Evolutionary conservation across 2,329 filamentous ascomycete species (phyloP).

Genomic region (Ambrosiella beaveri): DNA sequence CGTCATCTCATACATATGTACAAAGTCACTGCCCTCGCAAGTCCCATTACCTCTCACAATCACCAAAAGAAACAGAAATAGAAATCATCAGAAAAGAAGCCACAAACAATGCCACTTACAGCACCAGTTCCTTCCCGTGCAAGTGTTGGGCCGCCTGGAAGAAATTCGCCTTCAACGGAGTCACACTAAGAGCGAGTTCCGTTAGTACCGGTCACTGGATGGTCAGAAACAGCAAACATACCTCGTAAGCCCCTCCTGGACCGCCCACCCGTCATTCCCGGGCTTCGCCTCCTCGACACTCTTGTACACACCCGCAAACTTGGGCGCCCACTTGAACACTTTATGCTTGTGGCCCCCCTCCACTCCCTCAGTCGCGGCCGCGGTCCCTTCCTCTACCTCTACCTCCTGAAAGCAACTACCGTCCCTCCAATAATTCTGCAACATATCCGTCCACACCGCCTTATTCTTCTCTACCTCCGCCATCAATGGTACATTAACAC

Average conservation of each 20-base stretch:
- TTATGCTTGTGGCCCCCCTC: slow-evolving; percentile 47
- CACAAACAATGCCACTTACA: slow-evolving; percentile 44
- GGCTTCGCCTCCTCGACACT: slow-evolving; percentile 65
- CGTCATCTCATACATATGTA: neutral
- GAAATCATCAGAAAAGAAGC: slow-evolving; percentile 12
- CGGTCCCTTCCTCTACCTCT: slow-evolving; percentile 46
- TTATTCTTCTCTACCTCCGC: slow-evolving; percentile 54
- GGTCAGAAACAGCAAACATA: slow-evolving; percentile 22
- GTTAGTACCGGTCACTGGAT: slow-evolving; percentile 4
- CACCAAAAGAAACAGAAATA: slow-evolving; percentile 4
- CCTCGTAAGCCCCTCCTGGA: slow-evolving; percentile 77
- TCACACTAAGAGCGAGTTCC: slow-evolving; percentile 42
- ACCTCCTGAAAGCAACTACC: slow-evolving; percentile 77
- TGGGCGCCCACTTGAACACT: slow-evolving; percentile 89
- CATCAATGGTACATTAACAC: slow-evolving; percentile 74
- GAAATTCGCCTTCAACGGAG: slow-evolving; percentile 83
- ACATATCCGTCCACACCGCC: slow-evolving; percentile 66
- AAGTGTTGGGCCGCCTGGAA: slow-evolving; percentile 52
- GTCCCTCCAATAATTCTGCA: slow-evolving; percentile 81
- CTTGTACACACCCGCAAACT: slow-evolving; percentile 70
- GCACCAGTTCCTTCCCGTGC: slow-evolving; percentile 54
- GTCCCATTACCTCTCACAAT: neutral
- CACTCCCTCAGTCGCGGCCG: slow-evolving; percentile 38
- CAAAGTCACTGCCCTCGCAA: neutral
- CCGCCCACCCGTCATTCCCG: slow-evolving; percentile 85